These are phyloP conservation scores for Bauhinia variegata DNA, from an alignment of 306 rosid species.

Conservation along the genomic window DNA sequence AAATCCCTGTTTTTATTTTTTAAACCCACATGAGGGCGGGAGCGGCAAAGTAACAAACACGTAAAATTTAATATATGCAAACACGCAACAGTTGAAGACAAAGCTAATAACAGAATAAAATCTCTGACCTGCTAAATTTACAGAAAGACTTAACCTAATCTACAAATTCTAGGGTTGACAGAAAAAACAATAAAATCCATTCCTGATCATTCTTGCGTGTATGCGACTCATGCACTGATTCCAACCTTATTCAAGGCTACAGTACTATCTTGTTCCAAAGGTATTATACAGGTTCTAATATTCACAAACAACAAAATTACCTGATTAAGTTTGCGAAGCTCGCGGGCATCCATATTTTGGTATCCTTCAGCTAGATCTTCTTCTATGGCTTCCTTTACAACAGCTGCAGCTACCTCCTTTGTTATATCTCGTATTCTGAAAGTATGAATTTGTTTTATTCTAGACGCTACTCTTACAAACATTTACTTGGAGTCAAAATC, in stretches of 20 bases:
- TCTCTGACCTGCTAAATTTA: background rate
- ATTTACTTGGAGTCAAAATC: constrained; percentile 16
- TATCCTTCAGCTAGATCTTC: constrained; percentile 95
- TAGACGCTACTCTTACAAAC: constrained; percentile 30
- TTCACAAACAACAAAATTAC: constrained; percentile 41
- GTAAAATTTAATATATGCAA: no score
- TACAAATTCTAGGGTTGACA: background rate
- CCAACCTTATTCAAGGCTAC: background rate
- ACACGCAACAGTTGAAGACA: no score
- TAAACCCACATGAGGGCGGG: no score
- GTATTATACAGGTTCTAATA: constrained; percentile 5
- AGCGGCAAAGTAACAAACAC: no score
- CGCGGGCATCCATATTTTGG: constrained; percentile 82
- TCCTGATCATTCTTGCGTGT: background rate
- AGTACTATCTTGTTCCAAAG: background rate
- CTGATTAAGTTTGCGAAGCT: constrained; percentile 67
- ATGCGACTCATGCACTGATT: background rate
- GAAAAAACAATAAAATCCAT: constrained; percentile 5
- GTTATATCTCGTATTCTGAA: constrained; percentile 96
- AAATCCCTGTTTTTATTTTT: no score
- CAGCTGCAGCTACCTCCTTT: constrained; percentile 88
- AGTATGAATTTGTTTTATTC: constrained; percentile 35
- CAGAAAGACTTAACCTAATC: background rate
- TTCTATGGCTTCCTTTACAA: constrained; percentile 80
- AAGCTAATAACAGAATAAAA: no score